Evolutionary conservation across 2,329 filamentous ascomycete species (phyloP), one percentile per base, ranked within the genome.

Genomic region (Fusarium buxicola): DNA sequence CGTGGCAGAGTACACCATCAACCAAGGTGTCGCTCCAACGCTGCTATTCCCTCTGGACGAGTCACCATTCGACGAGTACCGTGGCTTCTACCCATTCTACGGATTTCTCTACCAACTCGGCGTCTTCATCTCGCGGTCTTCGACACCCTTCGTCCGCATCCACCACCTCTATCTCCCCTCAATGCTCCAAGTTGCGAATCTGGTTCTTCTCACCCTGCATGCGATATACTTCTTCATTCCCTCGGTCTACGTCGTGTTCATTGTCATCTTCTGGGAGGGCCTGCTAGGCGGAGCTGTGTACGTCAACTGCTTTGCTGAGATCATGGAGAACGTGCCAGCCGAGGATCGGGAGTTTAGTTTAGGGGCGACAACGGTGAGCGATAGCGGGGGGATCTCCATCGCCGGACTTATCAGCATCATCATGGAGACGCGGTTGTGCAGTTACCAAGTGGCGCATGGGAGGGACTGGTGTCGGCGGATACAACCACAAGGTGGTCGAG

Each of bases 1-100:
- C 75, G 86, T 98, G 31, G 92, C 94, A 54, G 95, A 99, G 80
- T 99, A 99, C 75, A 96, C 92, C 52, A 97, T 98, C 77, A 98
- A 98, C 78, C 94, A 97, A 79, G 94, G 94, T 31, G 92, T 98
- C 1, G 84, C 92, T 0, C 94, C 95, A 1, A 97, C 93, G 0
- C 81, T 98, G 0, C 85, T 99, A 5, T 99, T 97, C 73, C 92
- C 94, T 0, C 81, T 97, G 1, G 73, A 82, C 1, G 77, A 84
- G 10, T 90, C 91, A 1, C 95, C 95, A 0, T 98, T 98, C 74
- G 78, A 81, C 28, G 86, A 92, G 66, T 95, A 89, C 74, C 89
- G 94, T 35, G 90, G 89, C 28, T 98, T 97, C 75, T 99, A 99
- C 72, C 94, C 94, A 1, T 92, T 94, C 61, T 99, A 99, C 76